phyloP scores from a whole-genome alignment of 2,329 filamentous ascomycete genomes.

The Coniochaeta hoffmannii region DNA sequence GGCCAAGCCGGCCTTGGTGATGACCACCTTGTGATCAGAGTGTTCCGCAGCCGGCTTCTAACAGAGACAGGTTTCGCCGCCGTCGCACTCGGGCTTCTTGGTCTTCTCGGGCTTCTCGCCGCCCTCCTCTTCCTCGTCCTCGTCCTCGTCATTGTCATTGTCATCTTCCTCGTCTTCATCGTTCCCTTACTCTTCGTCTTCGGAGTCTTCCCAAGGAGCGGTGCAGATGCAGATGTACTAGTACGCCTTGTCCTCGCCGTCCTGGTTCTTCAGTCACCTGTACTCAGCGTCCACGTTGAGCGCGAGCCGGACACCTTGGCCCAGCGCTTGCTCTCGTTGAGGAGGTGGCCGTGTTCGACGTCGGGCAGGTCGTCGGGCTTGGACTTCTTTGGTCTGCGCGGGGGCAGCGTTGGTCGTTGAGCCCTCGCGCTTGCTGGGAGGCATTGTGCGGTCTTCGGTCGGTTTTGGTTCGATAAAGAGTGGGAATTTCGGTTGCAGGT shows the following conservation, averaged over 20 bases:
- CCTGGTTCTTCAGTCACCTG: conserved; percentile 16
- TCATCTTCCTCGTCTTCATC: background rate
- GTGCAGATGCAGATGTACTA: conserved; percentile 21
- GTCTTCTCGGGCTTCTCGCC: background rate
- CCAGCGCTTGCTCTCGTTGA: conserved; percentile 20
- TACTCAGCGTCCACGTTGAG: conserved; percentile 24
- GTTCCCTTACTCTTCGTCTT: conserved; percentile 4
- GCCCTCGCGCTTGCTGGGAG: background rate
- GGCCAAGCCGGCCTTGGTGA: conserved; percentile 20
- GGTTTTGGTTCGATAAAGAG: background rate
- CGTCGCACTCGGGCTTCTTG: conserved; percentile 13
- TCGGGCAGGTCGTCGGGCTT: conserved; percentile 7
- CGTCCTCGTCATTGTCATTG: conserved; percentile 3
- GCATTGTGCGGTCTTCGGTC: background rate
- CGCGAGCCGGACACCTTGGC: conserved; percentile 24
- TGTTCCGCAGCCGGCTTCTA: conserved; percentile 19
- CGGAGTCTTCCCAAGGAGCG: background rate
- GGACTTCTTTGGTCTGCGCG: conserved; percentile 11
- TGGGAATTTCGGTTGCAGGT: background rate
- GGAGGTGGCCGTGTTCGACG: conserved; percentile 6
- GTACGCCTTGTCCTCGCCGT: conserved; percentile 19
- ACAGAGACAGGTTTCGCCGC: conserved; percentile 24
- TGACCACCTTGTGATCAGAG: conserved; percentile 23
- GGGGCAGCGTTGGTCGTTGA: conserved; percentile 3
- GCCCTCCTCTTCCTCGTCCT: conserved; percentile 10